Percentiles rank a stretch among this genome's conserved stretches.
phyloP scores from a whole-genome alignment of 805 yeast species.

The Cyberlindnera veronae region DNA sequence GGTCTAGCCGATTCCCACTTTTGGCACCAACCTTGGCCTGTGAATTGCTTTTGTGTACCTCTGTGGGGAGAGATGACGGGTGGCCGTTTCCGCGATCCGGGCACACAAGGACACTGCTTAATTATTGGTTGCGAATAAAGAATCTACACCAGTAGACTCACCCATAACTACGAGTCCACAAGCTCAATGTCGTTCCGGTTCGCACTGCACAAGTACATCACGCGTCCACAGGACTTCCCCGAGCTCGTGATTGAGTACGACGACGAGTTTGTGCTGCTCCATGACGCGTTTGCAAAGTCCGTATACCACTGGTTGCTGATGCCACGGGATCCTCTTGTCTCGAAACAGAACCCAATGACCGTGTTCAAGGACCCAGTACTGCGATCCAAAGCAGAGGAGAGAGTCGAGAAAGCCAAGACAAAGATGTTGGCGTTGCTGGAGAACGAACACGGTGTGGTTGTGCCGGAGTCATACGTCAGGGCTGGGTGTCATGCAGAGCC shows the following conservation, averaged over 20 bases:
- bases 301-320: constrained; percentile 55
- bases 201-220: constrained; percentile 48
- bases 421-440: constrained; percentile 8
- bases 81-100: too few species aligned
- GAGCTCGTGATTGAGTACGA: constrained; percentile 45
- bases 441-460: constrained; percentile 17
- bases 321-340: constrained; percentile 44
- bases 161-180: too few species aligned
- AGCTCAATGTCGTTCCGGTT: too few species aligned
- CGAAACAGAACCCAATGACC: constrained; percentile 45
- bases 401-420: constrained; percentile 15
- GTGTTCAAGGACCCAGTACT: constrained; percentile 25
- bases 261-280: constrained; percentile 49
- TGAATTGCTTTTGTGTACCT: too few species aligned
- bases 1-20: too few species aligned
- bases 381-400: constrained; percentile 10
- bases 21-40: too few species aligned
- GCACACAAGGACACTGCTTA: too few species aligned
- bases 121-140: too few species aligned
- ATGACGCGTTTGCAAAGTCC: constrained; percentile 64
- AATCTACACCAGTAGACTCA: too few species aligned
- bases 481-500: constrained; percentile 73
- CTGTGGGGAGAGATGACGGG: too few species aligned
- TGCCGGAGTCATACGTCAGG: constrained; percentile 32
- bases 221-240: constrained; percentile 38